Conservation (phyloP, 2,329 filamentous ascomycete species). For the Ustulina deusta region DNA sequence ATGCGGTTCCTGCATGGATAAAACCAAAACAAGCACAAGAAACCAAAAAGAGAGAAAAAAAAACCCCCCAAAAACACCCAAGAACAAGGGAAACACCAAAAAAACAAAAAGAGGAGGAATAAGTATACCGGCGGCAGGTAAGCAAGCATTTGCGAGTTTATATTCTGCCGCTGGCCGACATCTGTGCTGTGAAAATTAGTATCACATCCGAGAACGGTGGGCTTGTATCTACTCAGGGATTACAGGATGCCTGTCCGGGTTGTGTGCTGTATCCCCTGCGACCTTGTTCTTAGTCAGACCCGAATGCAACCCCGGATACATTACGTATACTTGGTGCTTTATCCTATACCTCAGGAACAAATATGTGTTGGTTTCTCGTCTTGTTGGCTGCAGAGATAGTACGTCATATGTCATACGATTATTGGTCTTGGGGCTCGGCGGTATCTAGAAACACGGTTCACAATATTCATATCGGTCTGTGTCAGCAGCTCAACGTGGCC, state of each 20-base stretch:
- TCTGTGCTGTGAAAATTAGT: slow-evolving; percentile 6
- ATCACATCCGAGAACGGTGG: slow-evolving; percentile 26
- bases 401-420: slow-evolving; percentile 13
- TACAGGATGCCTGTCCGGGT: slow-evolving; percentile 16
- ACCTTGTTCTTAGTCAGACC: slow-evolving; percentile 39
- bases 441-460: not conserved
- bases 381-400: slow-evolving; percentile 20
- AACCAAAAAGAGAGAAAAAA: not conserved
- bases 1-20: slow-evolving; percentile 78
- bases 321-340: not conserved
- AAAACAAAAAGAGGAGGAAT: slow-evolving; percentile 1
- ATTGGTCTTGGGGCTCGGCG: slow-evolving; percentile 4
- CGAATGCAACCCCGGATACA: slow-evolving; percentile 35
- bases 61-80: no score
- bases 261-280: slow-evolving; percentile 24
- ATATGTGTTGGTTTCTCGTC: slow-evolving; percentile 18
- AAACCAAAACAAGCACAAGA: not conserved
- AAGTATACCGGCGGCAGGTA: slow-evolving; percentile 14
- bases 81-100: not conserved
- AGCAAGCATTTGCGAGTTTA: slow-evolving; percentile 31
- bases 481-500: slow-evolving; percentile 1
- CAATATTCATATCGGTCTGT: no score
- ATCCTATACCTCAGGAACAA: slow-evolving; percentile 13
- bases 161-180: slow-evolving; percentile 11
- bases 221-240: not conserved